A percentile compares a stretch with the other conserved stretches of the same genome.
phyloP scores from a whole-genome alignment of 768 basidiomycete genomes.

The Omphalotus guepiniiformis region DNA sequence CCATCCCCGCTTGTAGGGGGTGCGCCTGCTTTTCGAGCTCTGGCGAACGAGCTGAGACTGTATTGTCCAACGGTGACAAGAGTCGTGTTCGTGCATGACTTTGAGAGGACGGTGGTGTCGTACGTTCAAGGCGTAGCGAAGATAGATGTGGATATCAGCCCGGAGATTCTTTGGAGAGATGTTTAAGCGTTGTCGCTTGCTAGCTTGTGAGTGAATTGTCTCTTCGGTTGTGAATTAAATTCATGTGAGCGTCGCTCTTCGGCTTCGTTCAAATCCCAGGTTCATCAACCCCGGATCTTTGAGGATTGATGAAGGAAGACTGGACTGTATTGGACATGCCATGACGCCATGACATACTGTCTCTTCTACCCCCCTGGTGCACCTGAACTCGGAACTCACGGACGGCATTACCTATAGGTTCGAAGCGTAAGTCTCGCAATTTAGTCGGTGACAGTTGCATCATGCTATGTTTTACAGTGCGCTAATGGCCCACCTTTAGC shows the following conservation, averaged over 20 bases:
- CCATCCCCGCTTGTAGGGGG: slow-evolving; percentile 43
- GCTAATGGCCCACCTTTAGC: no score
- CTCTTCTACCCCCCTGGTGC: no score
- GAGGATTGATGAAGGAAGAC: not conserved
- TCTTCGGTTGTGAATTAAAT: not conserved
- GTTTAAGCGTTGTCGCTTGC: slow-evolving; percentile 13
- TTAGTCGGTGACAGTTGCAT: no score
- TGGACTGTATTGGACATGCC: not conserved
- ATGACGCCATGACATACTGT: no score
- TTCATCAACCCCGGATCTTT: not conserved
- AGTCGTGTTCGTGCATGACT: slow-evolving; percentile 61
- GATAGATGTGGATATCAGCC: slow-evolving; percentile 20
- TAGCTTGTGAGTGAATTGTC: no score
- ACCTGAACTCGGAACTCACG: no score
- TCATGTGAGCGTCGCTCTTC: not conserved
- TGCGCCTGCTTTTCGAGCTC: slow-evolving; percentile 49
- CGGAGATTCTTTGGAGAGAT: slow-evolving; percentile 29
- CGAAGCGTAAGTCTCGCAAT: no score
- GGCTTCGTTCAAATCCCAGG: not conserved
- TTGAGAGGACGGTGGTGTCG: slow-evolving; percentile 51
- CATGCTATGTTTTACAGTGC: no score
- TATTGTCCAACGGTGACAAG: slow-evolving; percentile 50
- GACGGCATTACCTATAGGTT: no score
- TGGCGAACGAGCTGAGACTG: slow-evolving; percentile 56
- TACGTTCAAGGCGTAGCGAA: slow-evolving; percentile 23